Evolutionary conservation across 2,329 filamentous ascomycete genomes (phyloP).

Genomic region (Myriosclerotinia scirpicola): DNA sequence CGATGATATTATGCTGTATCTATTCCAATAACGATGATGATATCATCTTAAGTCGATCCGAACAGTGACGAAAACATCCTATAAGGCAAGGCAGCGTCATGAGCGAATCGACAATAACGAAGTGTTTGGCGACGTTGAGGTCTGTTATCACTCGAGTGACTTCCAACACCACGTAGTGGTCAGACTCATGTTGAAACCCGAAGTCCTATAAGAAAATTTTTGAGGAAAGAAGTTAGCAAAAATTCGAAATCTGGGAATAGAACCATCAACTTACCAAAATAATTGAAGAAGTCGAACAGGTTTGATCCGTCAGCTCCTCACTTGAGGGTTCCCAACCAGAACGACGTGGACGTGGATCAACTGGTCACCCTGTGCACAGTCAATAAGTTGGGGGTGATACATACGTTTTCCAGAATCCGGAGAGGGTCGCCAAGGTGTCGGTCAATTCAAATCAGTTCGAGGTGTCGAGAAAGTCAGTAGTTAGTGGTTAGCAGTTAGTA

Average conservation of each 20-base stretch:
- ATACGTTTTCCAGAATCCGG: not conserved
- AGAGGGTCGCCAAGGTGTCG: not conserved
- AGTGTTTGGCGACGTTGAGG: too few species aligned
- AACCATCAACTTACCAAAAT: not conserved
- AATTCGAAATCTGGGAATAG: not conserved
- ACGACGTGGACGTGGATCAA: conserved; percentile 17
- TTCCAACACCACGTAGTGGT: too few species aligned
- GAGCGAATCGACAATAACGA: too few species aligned
- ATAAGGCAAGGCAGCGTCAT: too few species aligned
- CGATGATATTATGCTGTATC: too few species aligned
- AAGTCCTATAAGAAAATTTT: not conserved
- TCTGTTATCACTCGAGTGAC: too few species aligned
- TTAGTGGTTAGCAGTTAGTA: not conserved
- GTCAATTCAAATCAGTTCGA: not conserved
- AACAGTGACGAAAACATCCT: too few species aligned
- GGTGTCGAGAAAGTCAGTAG: not conserved
- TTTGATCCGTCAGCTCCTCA: conserved; percentile 13
- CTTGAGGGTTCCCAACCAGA: conserved; percentile 19
- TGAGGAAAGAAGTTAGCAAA: not conserved
- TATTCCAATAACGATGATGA: too few species aligned
- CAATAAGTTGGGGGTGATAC: not conserved
- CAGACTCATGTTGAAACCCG: not conserved
- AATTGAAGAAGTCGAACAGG: not conserved
- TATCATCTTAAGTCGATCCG: too few species aligned
- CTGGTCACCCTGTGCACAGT: conserved; percentile 7